A percentile compares a stretch with the other conserved stretches of the same genome.
phyloP scores from a whole-genome alignment of 345 rosid genomes.

The Microcos paniculata region DNA sequence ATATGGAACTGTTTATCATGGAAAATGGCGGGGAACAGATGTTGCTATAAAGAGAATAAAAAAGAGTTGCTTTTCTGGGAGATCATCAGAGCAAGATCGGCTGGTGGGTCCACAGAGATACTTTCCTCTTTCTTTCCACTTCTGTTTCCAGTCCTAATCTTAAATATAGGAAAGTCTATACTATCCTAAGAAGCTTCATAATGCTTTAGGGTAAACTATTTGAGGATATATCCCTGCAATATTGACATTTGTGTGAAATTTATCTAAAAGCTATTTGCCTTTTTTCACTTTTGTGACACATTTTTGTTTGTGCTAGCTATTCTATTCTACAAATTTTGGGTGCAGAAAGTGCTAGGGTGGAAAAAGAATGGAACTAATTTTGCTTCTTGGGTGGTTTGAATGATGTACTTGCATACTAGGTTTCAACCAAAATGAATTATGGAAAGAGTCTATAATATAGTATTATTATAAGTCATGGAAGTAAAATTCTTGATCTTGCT shows the following conservation, averaged over 20 bases:
- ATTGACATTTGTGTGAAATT: background rate
- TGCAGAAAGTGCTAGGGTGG: background rate
- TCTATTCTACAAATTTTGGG: background rate
- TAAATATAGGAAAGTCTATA: background rate
- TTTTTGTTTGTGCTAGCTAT: background rate
- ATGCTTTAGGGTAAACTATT: background rate
- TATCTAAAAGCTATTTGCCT: background rate
- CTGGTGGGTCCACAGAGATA: slow-evolving; percentile 42
- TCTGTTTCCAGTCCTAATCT: background rate
- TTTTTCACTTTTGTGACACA: background rate
- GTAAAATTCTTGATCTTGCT: background rate
- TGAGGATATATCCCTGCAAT: background rate
- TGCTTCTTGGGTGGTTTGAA: background rate
- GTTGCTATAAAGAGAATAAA: slow-evolving; percentile 73
- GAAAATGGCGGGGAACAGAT: slow-evolving; percentile 79
- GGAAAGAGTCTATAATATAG: background rate
- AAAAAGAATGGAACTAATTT: background rate
- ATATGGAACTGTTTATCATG: slow-evolving; percentile 75
- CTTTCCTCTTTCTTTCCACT: slow-evolving; percentile 15
- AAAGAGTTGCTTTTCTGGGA: slow-evolving; percentile 59
- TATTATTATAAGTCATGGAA: background rate
- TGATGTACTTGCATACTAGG: background rate
- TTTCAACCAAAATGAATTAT: background rate
- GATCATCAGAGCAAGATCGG: slow-evolving; percentile 66
- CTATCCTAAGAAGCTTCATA: background rate